Evolutionary conservation across 1,284 basidiomycete species (phyloP).

Genomic region (Ustilago hordei): DNA sequence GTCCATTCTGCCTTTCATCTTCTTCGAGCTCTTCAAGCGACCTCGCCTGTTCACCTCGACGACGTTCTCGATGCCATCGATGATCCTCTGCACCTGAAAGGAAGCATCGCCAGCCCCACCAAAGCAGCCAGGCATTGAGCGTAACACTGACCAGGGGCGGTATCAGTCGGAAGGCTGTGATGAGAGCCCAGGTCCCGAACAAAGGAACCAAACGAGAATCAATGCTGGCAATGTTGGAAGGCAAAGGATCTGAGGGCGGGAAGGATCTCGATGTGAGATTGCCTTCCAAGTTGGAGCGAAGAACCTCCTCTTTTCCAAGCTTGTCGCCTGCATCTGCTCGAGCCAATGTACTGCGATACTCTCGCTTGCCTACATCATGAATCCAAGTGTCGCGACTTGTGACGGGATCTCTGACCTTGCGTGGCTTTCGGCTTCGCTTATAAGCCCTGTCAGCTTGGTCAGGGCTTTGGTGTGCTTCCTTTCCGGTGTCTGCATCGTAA

Average conservation of each 20-base stretch:
- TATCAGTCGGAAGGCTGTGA: constrained; percentile 22
- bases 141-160: constrained; percentile 22
- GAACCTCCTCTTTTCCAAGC: constrained; percentile 19
- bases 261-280: constrained; percentile 41
- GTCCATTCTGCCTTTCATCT: constrained; percentile 3
- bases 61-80: constrained; percentile 46
- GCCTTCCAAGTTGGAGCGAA: constrained; percentile 10
- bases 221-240: constrained; percentile 14
- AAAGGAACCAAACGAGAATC: constrained; percentile 31
- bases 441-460: constrained; percentile 17
- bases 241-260: constrained; percentile 35
- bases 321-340: constrained; percentile 21
- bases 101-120: constrained; percentile 35
- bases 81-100: constrained; percentile 31
- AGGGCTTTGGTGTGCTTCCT: constrained; percentile 9
- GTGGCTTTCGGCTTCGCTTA: constrained; percentile 28
- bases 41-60: constrained; percentile 19
- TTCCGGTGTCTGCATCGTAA: background rate
- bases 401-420: constrained; percentile 41
- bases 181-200: constrained; percentile 30
- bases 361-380: constrained; percentile 40
- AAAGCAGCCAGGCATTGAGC: constrained; percentile 51
- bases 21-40: constrained; percentile 19
- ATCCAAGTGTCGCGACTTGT: constrained; percentile 30
- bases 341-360: constrained; percentile 27